Base-by-base conservation (phyloP, 495 filamentous ascomycete species). In the Trichoderma orchidacearum region DNA sequence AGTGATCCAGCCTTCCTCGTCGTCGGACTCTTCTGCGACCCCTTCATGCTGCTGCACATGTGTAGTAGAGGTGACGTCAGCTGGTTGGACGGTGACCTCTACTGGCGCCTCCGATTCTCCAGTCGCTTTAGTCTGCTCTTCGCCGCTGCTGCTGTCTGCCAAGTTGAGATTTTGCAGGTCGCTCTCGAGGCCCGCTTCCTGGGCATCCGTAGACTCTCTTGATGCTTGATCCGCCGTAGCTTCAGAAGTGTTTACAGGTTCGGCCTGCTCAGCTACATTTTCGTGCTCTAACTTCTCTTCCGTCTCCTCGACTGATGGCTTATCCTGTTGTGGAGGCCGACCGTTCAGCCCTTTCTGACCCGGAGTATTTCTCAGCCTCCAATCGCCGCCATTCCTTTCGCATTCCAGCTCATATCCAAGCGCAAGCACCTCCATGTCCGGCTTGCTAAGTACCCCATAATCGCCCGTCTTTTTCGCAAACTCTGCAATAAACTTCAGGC, bases 401-500 rank as follows among this genome's bases (percentile, higher is more conserved):
- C 87, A 82, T 60, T 96, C 89, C 13, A 97, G 62, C 64, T 98
- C 93, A 64, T 96, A 97, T 3, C 90, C 85, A 30, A 99, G 75
- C 5, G 92, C 93, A 61, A 97, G 73, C 31, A 97, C 75, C 59
- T 92, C 83, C 45, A 97, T 72, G 83, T 99, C 93, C 5, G 88
- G 84, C 64, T 77, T 82, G 68, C 89, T 95, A 38, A 99, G 71
- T 3, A 95, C 90, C 28, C 85, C 78, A 35, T 87, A 80, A 64
- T 99, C 93, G 57, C 93, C 93, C 1, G 93, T 97, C 69, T 83
- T 89, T 38, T 84, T 80, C 52, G 91, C 87, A 69, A 97, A 96
- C 58, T 90, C 84, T 54, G 80, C 83, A n/a, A 96, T 75, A 54
- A 87, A 71, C 59, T 84, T 83, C 56, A 96, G 68, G 60, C 89